Percentiles rank a stretch among this genome's conserved stretches.
Conservation (phyloP, 2,329 filamentous ascomycete genomes). For the Sporothrix globosa region DNA sequence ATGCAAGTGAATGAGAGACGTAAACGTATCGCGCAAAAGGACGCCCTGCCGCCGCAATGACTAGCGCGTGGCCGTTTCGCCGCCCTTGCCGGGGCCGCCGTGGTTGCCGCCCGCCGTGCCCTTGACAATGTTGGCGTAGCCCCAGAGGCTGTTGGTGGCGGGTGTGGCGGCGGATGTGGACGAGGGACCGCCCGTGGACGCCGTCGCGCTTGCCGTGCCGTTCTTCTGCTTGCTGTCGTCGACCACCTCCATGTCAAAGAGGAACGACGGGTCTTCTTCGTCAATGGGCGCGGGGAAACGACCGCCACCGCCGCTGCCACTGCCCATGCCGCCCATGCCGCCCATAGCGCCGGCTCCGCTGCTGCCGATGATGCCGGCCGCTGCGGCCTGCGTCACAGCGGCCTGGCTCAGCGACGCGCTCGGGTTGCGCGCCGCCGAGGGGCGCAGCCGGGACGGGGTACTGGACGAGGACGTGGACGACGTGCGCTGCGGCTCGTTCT, state of each 20-base stretch:
- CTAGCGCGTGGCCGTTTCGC: not conserved
- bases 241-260: conserved; percentile 68
- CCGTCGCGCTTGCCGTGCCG: conserved; percentile 33
- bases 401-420: conserved; percentile 43
- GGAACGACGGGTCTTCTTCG: conserved; percentile 65
- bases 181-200: too few species aligned
- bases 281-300: conserved; percentile 67
- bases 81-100: not conserved
- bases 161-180: conserved; percentile 35
- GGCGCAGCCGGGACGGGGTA: not conserved
- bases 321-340: conserved; percentile 45
- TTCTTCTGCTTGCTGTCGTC: conserved; percentile 47
- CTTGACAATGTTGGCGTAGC: conserved; percentile 42
- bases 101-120: not conserved
- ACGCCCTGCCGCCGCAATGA: not conserved
- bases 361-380: conserved; percentile 42
- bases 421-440: conserved; percentile 30
- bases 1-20: not conserved
- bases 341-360: too few species aligned
- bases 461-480: conserved; percentile 1
- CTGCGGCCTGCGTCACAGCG: conserved; percentile 41
- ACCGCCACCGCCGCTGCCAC: conserved; percentile 52
- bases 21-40: too few species aligned
- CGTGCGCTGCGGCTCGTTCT: conserved; percentile 35
- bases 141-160: conserved; percentile 39